Percentiles rank a stretch among this genome's conserved stretches.
phyloP scores from a whole-genome alignment of 192 early-diverging fungal species.

The Pecoramyces ruminantium region DNA sequence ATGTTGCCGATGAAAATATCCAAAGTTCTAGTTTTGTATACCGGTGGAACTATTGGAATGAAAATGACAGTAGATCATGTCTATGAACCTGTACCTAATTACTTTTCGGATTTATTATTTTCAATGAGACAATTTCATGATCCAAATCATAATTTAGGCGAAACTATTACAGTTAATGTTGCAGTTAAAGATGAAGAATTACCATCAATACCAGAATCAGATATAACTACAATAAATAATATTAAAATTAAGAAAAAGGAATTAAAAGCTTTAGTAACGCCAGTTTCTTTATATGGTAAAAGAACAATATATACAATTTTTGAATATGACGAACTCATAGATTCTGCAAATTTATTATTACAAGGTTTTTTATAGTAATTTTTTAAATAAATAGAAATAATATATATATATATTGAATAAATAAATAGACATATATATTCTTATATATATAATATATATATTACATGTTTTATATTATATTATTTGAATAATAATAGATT shows the following conservation, averaged over 20 bases:
- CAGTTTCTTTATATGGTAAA: neutral
- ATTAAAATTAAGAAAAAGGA: neutral
- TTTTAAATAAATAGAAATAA: too few species aligned
- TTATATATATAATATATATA: too few species aligned
- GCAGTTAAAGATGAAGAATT: neutral
- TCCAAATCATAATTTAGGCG: neutral
- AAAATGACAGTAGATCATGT: constrained; percentile 47
- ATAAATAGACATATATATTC: too few species aligned
- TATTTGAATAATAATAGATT: too few species aligned
- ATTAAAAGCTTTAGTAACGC: neutral
- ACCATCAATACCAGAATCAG: neutral
- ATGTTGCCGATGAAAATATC: neutral
- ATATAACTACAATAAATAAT: neutral
- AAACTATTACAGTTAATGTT: neutral
- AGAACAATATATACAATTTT: constrained; percentile 58
- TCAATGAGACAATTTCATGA: neutral
- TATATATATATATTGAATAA: too few species aligned
- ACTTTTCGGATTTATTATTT: neutral
- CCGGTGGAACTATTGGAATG: constrained; percentile 92
- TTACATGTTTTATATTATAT: too few species aligned
- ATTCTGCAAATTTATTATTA: constrained; percentile 89
- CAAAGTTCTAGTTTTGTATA: constrained; percentile 77
- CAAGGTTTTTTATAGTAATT: constrained; percentile 11
- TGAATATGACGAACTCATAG: constrained; percentile 88
- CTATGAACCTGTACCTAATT: constrained; percentile 38